Conservation (phyloP, 768 basidiomycete species). For the Phlebiopsis flavidoalba region DNA sequence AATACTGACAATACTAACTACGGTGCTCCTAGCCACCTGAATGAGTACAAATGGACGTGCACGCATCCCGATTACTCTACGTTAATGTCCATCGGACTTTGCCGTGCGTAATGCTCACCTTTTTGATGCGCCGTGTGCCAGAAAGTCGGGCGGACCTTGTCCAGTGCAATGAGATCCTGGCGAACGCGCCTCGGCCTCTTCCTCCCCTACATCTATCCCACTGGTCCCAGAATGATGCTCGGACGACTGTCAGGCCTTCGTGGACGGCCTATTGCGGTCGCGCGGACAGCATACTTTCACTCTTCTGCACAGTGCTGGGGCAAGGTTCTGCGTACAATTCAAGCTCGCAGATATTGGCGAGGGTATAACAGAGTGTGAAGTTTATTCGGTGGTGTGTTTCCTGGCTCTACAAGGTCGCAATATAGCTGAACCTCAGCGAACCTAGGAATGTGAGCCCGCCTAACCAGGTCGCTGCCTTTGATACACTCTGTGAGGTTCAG, state of each 20-base stretch:
- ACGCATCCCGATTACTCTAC: no score
- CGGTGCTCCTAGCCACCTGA: neutral
- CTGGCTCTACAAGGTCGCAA: neutral
- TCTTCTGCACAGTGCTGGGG: constrained; percentile 24
- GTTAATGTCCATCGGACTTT: no score
- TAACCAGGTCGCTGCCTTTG: constrained; percentile 55
- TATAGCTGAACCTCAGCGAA: neutral
- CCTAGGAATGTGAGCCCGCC: constrained; percentile 59
- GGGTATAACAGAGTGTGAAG: constrained; percentile 87
- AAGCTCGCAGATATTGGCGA: constrained; percentile 86
- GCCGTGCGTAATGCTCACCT: no score
- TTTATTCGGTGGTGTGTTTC: constrained; percentile 67
- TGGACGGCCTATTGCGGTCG: constrained; percentile 3
- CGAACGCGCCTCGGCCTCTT: neutral
- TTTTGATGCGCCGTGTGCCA: no score
- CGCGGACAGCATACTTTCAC: constrained; percentile 28
- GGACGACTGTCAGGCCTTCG: constrained; percentile 6
- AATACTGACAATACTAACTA: neutral
- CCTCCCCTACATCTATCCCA: neutral
- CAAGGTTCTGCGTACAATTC: constrained; percentile 51
- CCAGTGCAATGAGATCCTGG: neutral
- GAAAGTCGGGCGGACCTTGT: constrained; percentile 11
- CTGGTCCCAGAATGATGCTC: neutral
- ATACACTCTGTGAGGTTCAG: constrained; percentile 78
- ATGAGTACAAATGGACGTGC: neutral